Conservation (phyloP, 495 filamentous ascomycete species). For the Umbilicaria muhlenbergii region DNA sequence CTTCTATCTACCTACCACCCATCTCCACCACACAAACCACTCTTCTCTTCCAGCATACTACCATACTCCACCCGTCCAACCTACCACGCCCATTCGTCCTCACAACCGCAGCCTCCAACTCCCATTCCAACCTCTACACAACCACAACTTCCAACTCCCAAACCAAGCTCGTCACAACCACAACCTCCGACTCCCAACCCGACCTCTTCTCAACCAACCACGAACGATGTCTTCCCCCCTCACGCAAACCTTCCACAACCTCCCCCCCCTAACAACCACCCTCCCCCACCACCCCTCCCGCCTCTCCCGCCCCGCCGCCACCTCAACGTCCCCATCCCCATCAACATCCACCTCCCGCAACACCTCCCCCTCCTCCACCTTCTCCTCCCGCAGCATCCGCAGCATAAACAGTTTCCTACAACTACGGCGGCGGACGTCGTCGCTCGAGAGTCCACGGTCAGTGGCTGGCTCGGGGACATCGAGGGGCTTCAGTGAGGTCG, state of each 20-base stretch:
- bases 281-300: slow-evolving; percentile 6
- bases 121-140: neutral
- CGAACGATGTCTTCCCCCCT: slow-evolving; percentile 10
- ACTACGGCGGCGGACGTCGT: neutral
- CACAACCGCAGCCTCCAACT: neutral
- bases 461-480: too few relatives aligned
- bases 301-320: slow-evolving; percentile 9
- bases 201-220: too few relatives aligned
- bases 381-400: slow-evolving; percentile 14
- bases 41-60: too few relatives aligned
- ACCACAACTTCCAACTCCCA: neutral
- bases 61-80: too few relatives aligned
- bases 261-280: slow-evolving; percentile 9
- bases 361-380: slow-evolving; percentile 18
- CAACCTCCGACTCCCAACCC: slow-evolving; percentile 8
- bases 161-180: neutral
- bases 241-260: slow-evolving; percentile 10
- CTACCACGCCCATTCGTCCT: too few relatives aligned
- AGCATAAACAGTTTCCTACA: slow-evolving; percentile 6
- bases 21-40: too few relatives aligned
- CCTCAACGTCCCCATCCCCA: slow-evolving; percentile 14
- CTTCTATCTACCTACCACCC: neutral
- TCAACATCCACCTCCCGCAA: slow-evolving; percentile 15
- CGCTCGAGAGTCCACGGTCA: neutral
- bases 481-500: too few relatives aligned